Conservation (phyloP, 495 filamentous ascomycete species). For the Beverwykella pulmonaria region DNA sequence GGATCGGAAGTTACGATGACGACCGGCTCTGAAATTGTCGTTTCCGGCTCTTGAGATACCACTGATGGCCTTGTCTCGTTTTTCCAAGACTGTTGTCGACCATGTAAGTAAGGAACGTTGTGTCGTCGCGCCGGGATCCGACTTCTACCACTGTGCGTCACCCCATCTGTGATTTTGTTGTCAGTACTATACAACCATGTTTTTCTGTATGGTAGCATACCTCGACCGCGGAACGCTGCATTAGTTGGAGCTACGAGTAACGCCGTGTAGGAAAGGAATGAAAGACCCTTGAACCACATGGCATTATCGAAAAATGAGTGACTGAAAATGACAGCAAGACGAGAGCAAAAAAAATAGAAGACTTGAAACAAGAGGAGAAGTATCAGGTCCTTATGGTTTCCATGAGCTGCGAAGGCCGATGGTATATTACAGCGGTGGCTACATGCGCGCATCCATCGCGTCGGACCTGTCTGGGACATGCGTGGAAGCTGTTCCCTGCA, state of each 20-base stretch:
- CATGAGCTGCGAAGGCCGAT: conserved; percentile 25
- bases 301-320: conserved; percentile 38
- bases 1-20: not conserved
- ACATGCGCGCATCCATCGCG: conserved; percentile 19
- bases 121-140: not conserved
- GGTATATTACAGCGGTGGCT: conserved; percentile 26
- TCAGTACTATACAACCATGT: not conserved
- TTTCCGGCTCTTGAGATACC: conserved; percentile 1
- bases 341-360: conserved; percentile 10
- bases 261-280: conserved; percentile 29
- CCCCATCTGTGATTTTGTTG: conserved; percentile 3
- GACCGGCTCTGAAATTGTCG: not conserved
- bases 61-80: not conserved
- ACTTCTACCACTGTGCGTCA: not conserved
- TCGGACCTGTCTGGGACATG: conserved; percentile 27
- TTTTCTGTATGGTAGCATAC: conserved; percentile 4
- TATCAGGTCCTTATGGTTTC: conserved; percentile 21
- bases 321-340: conserved; percentile 27
- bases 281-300: conserved; percentile 37
- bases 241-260: conserved; percentile 34
- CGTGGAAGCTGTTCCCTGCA: conserved; percentile 13
- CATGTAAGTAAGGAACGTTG: not conserved
- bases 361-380: conserved; percentile 33
- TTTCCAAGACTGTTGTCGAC: not conserved
- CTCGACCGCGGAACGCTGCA: conserved; percentile 20